Conservation (phyloP, 805 yeast genomes). For the Debaryomyces maramus region DNA sequence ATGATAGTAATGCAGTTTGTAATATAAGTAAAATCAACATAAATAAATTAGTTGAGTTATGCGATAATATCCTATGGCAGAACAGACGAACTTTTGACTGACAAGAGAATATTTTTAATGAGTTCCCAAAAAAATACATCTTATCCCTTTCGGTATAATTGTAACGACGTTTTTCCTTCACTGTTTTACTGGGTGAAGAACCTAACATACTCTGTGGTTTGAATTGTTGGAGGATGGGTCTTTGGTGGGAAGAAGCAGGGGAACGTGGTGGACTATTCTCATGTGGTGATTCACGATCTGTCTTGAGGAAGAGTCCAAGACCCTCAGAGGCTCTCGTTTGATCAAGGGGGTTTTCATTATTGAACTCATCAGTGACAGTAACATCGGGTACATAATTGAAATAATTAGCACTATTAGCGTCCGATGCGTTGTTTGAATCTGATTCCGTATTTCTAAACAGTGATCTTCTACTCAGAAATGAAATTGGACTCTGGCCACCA, state of each 20-base stretch:
- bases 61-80: constrained; percentile 29
- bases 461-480: neutral
- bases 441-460: neutral
- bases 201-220: neutral
- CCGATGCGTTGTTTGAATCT: neutral
- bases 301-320: constrained; percentile 1
- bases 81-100: constrained; percentile 26
- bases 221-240: neutral
- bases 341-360: neutral
- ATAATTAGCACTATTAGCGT: neutral
- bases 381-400: neutral
- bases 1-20: constrained; percentile 51
- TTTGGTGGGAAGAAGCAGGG: neutral
- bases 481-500: neutral
- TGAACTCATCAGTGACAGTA: constrained; percentile 3
- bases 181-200: neutral
- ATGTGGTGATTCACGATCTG: neutral
- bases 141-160: constrained; percentile 2
- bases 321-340: neutral
- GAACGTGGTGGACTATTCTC: neutral
- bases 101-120: constrained; percentile 34
- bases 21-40: constrained; percentile 44
- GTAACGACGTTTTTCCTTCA: no score
- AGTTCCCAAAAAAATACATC: constrained; percentile 35
- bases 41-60: constrained; percentile 30